Base-by-base conservation (phyloP, 2,329 filamentous ascomycete genomes). In the Calcarisporium arbuscula region DNA sequence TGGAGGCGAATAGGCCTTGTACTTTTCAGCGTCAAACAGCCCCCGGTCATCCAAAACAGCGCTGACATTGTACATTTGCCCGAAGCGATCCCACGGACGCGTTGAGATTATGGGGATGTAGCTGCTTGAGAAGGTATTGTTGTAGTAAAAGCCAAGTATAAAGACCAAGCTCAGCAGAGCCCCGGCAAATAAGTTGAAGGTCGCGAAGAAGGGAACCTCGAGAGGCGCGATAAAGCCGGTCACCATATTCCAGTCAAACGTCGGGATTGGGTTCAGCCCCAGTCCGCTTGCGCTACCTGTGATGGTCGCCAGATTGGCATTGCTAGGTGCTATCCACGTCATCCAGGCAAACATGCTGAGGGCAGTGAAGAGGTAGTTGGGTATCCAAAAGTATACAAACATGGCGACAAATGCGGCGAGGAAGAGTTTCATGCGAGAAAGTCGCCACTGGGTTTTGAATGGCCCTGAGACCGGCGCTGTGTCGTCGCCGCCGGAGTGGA, bases 371-470 rank as follows among this genome's bases (percentile, higher is more conserved):
- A 77, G 47, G 41, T 65, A 72, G 39, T 67, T 62, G 1, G 71
- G 72, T 30, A 77, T 60, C 66, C 67, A 74, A 41, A 71, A 74
- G 47, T 66, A 76, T 5, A 68, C 43, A 35, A 73, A 74, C 63
- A 73, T 72, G 39, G 52, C 58, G 1, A 42, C 44, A 25, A 68
- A 68, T 1, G 61, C 49, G 16, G 61, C 40, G 19, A 59, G 43
- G 47, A 75, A 74, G 47, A 73, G 70, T 12, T 52, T 60, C 33
- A 67, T 61, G 4, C 68, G 64, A 1, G 65, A 64, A 38, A 67
- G 54, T 22, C 47, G 50, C 56, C 61, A 67, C 10, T 55, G 44
- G 30, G 41, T 55, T 30, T 54, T 55, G 35, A 63, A 57, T 1
- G 54, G 43, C 0, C 44, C 43, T 1, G 34, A 38, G 3, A 57